Conservation (phyloP, 352 stramenopile species). For the Globisporangium spiculum region DNA sequence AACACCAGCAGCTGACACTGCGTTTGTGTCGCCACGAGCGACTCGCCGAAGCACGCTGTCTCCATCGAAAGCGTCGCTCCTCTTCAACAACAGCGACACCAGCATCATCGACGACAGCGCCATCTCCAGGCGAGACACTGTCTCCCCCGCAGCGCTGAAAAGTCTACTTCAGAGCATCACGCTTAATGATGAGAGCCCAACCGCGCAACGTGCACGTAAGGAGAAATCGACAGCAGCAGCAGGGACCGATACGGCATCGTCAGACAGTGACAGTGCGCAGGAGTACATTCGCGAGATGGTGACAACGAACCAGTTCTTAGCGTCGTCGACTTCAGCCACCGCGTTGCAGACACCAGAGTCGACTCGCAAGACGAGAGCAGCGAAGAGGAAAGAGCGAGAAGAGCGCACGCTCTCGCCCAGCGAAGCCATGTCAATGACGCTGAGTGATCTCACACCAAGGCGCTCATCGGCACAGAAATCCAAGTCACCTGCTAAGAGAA, state of each 20-base stretch:
- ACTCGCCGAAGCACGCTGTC: slow-evolving; percentile 37
- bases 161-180: slow-evolving; percentile 26
- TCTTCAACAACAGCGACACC: slow-evolving; percentile 25
- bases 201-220: background rate
- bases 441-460: slow-evolving; percentile 5
- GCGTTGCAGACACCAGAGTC: slow-evolving; percentile 14
- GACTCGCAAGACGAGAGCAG: slow-evolving; percentile 12
- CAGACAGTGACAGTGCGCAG: slow-evolving; percentile 11
- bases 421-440: slow-evolving; percentile 16
- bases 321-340: background rate
- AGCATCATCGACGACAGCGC: slow-evolving; percentile 17
- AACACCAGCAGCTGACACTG: background rate
- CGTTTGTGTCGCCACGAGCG: slow-evolving; percentile 5
- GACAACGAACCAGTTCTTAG: slow-evolving; percentile 16
- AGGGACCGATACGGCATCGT: background rate
- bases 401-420: slow-evolving; percentile 22
- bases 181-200: slow-evolving; percentile 14
- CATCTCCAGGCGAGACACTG: slow-evolving; percentile 32
- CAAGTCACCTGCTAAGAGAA: slow-evolving; percentile 16
- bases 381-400: slow-evolving; percentile 17
- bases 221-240: background rate
- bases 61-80: slow-evolving; percentile 34
- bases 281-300: slow-evolving; percentile 2
- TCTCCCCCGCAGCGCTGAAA: slow-evolving; percentile 33
- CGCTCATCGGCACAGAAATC: slow-evolving; percentile 9